Evolutionary conservation across 768 basidiomycete genomes (phyloP).

Genomic region (Strobilomyces confusus): DNA sequence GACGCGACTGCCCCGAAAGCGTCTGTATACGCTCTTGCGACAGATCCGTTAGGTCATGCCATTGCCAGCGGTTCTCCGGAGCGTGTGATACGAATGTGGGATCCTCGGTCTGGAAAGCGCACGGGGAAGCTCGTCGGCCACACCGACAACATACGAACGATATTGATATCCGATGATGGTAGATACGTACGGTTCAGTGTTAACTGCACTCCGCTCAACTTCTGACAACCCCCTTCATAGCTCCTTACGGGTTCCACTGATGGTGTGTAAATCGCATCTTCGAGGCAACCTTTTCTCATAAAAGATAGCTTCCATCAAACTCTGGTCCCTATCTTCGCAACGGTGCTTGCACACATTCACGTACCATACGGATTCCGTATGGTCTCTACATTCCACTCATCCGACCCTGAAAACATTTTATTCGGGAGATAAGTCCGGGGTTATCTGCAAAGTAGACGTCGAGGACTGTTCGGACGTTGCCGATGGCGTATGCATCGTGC

Average conservation of each 20-base stretch:
- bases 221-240: constrained; percentile 33
- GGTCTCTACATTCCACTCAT: constrained; percentile 87
- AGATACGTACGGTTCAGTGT: constrained; percentile 63
- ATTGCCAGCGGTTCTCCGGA: constrained; percentile 92
- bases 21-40: constrained; percentile 74
- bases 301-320: constrained; percentile 67
- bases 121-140: constrained; percentile 89
- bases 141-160: constrained; percentile 92
- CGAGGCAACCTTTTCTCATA: constrained; percentile 11
- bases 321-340: constrained; percentile 90
- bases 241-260: constrained; percentile 85
- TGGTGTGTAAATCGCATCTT: constrained; percentile 31
- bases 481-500: constrained; percentile 84
- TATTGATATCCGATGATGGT: constrained; percentile 86
- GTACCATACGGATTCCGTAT: constrained; percentile 91
- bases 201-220: constrained; percentile 2
- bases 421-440: constrained; percentile 90
- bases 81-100: constrained; percentile 88
- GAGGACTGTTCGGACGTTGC: constrained; percentile 75
- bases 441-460: constrained; percentile 88
- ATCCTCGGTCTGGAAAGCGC: constrained; percentile 80
- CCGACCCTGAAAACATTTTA: constrained; percentile 87
- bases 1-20: constrained; percentile 65
- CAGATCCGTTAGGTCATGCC: constrained; percentile 73
- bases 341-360: constrained; percentile 94